Base-by-base conservation (phyloP, 2,329 filamentous ascomycete species). In the Thielaviopsis euricoi region DNA sequence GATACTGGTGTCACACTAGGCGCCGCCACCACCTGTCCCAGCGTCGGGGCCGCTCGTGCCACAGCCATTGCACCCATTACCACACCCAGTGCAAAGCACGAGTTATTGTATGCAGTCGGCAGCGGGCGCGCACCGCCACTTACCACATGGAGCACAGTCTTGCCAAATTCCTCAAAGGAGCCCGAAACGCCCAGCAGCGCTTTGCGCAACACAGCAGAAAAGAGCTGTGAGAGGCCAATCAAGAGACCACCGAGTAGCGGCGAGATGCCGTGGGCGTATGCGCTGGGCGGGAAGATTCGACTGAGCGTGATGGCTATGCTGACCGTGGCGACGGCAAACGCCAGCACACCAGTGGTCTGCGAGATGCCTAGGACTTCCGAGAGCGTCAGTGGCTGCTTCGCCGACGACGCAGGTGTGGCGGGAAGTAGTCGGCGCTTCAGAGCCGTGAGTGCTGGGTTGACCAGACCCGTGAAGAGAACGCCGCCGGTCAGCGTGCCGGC, bases 101-200 rank as follows among this genome's bases (percentile, higher is more conserved):
- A 69, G 57, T 74, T 73, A 29, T 67, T 70, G 53, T 70, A 71
- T 23, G 71, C 69, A 15, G 63, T 66, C 17, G 68, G 70, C 7
- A 60, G 60, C 56, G 59, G 58, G 52, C 59, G 54, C 4, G 61
- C 62, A 19, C 64, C 66, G 19, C 70, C 67, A 10, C 66, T 62
- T 51, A 69, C 55, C 1, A 74, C 49, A 65, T 72, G 72, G 70
- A 74, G 76, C 61, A 82, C 71, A 62, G 75, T 73, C 57, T 75
- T 74, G 9, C 80, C 82, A 5, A 77, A 62, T 63, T 85, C 80
- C 64, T 84, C 80, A 62, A 80, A 86, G 0, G 76, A 77, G 1
- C 72, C 73, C 2, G 82, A 85, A 1, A 82, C 76, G 6, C 83
- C 82, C 3, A 87, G 66, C 60, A 83, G 72, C 48, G 73, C 70